Evolutionary conservation across 441 rosid species (phyloP), one percentile per base, ranked within the genome.

Genomic region (Euphorbia schlechtendalii): DNA sequence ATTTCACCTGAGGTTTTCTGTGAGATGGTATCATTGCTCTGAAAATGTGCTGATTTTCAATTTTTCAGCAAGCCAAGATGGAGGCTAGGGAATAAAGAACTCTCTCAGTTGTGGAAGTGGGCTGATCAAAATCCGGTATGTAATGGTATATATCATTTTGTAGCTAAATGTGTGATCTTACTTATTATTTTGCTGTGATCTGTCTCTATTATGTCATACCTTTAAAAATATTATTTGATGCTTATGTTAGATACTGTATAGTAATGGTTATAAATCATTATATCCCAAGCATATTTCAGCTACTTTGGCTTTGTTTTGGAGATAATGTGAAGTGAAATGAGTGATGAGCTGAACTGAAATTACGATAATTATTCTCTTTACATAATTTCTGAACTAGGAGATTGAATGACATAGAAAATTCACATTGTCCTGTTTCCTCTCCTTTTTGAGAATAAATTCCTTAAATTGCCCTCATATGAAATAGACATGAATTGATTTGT

Each of bases 101-200:
- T 94, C 77, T 91, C 99, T 25, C 99, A 87, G 68, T 75, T 94
- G 67, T 94, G 99, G 98, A 89, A 91, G 74, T 94, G 97, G 99
- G 88, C 98, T 8, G 99, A 94, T 69, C 96, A 85, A 71, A 94
- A 94, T 83, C 92, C 84, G 65, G 97, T 91, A 64, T 66, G 80
- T 67, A 57, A 54, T 64, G 60, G 24, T 75, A 2, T 22, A 30
- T 27, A 57, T 43, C 21, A 9, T 48, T 46, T 61, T 68, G 45
- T 54, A 48, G 41, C 59, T 68, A 65, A 40, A 30, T 20, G 14
- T 46, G 1, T 7, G 22, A 20, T 30, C 8, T 32, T 21, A 17
- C 2, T 40, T 32, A 14, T 43, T 25, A 10, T 63, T 34, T 54
- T 1, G 30, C 0, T 59, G 51, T 52, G 38, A 15, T 38, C 24